phyloP scores from a whole-genome alignment of 768 basidiomycete genomes.

The Termitomyces bulborhizus region DNA sequence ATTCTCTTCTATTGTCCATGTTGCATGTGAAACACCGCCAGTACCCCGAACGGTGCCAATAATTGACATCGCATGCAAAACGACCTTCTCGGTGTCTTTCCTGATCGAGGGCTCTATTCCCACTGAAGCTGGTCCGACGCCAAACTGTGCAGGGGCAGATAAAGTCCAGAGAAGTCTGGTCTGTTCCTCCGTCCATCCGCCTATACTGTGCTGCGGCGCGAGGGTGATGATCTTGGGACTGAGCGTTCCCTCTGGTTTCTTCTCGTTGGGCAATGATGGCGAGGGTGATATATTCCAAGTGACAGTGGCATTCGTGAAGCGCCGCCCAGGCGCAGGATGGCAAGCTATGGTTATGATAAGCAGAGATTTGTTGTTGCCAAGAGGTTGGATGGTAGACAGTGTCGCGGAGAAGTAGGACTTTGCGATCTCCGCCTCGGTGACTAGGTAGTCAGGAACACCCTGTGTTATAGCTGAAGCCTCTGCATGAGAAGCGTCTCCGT shows the following conservation, averaged over 20 bases:
- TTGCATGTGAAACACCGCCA: slow-evolving; percentile 5
- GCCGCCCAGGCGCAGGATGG: slow-evolving; percentile 15
- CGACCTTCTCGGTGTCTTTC: slow-evolving; percentile 12
- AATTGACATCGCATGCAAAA: slow-evolving; percentile 19
- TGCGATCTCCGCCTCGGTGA: slow-evolving; percentile 17
- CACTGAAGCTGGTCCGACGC: slow-evolving; percentile 8
- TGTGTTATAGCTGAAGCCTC: neutral
- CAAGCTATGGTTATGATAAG: slow-evolving; percentile 14
- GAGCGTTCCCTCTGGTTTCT: neutral
- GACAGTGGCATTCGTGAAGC: slow-evolving; percentile 14
- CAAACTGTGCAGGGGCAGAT: slow-evolving; percentile 7
- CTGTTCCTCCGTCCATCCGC: slow-evolving; percentile 20
- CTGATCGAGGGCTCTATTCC: slow-evolving; percentile 13
- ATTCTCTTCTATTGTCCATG: slow-evolving; percentile 17
- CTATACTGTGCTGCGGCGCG: slow-evolving; percentile 17
- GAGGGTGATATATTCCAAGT: slow-evolving; percentile 11
- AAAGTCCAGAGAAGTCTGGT: slow-evolving; percentile 16
- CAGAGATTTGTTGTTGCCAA: slow-evolving; percentile 14
- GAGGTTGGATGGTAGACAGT: slow-evolving; percentile 16
- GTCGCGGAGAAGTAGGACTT: slow-evolving; percentile 17
- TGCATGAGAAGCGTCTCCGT: neutral
- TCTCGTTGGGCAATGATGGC: neutral
- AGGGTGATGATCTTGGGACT: slow-evolving; percentile 11
- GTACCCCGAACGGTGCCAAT: slow-evolving; percentile 9
- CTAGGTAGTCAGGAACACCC: slow-evolving; percentile 7